A percentile compares a stretch with the other conserved stretches of the same genome.
Evolutionary conservation across 78 protist genomes (phyloP).

Genomic region (slime mould (Dictyostelium discoideum)): DNA sequence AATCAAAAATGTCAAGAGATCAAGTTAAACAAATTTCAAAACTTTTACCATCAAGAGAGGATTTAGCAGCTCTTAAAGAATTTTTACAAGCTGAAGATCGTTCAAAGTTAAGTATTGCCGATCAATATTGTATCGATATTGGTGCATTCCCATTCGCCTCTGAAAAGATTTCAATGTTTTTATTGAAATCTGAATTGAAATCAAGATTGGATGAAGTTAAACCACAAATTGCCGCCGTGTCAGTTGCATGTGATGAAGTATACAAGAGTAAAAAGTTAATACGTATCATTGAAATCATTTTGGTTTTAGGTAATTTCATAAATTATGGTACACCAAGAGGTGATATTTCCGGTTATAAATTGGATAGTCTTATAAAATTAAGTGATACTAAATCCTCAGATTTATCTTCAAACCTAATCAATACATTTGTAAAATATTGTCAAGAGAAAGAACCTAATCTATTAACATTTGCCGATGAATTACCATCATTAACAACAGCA

Average conservation of each 20-base stretch:
- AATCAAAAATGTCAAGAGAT: constrained; percentile 9
- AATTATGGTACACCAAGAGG: constrained; percentile 81
- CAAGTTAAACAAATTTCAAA: constrained; percentile 64
- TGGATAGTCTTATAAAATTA: constrained; percentile 50
- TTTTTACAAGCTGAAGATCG: constrained; percentile 36
- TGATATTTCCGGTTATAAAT: constrained; percentile 68
- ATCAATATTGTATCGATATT: constrained; percentile 64
- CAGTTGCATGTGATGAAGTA: constrained; percentile 53
- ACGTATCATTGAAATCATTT: constrained; percentile 59
- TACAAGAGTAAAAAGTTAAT: constrained; percentile 16
- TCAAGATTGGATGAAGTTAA: constrained; percentile 20
- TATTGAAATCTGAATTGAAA: constrained; percentile 14
- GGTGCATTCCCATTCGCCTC: constrained; percentile 36
- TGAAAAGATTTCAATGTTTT: constrained; percentile 46
- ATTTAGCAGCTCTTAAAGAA: constrained; percentile 32
- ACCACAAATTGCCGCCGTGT: constrained; percentile 62
- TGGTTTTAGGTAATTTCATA: constrained; percentile 76
- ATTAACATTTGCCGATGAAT: constrained; percentile 59
- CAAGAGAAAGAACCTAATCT: constrained; percentile 18
- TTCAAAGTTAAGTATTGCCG: constrained; percentile 45
- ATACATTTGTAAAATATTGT: constrained; percentile 49
- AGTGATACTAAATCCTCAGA: constrained; percentile 73
- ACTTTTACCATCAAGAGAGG: constrained; percentile 58
- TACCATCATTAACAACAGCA: constrained; percentile 44
- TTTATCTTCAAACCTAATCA: constrained; percentile 48